Base-by-base conservation (phyloP, 306 rosid genomes). In the Notholithocarpus densiflorus region DNA sequence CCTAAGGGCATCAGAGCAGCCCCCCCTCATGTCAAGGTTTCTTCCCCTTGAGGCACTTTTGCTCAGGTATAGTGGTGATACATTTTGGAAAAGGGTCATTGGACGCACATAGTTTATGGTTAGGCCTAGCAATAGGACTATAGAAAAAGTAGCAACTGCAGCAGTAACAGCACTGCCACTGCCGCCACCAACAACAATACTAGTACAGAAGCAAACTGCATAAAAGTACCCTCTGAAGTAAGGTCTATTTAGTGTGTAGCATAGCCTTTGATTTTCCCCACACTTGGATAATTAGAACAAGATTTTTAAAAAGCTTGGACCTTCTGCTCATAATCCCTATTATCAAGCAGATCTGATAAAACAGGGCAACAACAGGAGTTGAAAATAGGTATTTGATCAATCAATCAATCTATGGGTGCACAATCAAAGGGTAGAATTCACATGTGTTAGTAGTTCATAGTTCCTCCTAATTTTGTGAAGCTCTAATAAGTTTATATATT, bases 401-500 rank as follows among this genome's bases (percentile, higher is more conserved):
- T 32, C 51, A 24, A 32, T 62, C 19, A 32, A 65, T 32, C 51
- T 65, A 60, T 31, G 71, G 24, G 21, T 32, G 48, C 7, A 18
- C n/a, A 65, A 65, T 59, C 52, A 27, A 27, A 59, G 57, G 66
- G 43, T 3, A 79, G 78, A 76, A n/a, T 76, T 60, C 31, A 37
- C 59, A 69, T 19, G 10, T 1, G 23, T 23, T 72, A 60, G 23
- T 15, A 68, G 20, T 52, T 71, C 14, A 68, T 59, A 68, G 34
- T 52, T 68, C 71, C 77, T 5, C 40, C 51, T 45, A 31, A 65
- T 60, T 52, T 43, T 7, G 52, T 20, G 48, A 4, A 56, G 17
- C 56, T 69, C 23, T 24, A 19, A 51, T 59, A 68, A 62, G 5
- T 27, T 68, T 70, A 12, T 27, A 74, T 4, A 52, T 40, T 24